A percentile compares a stretch with the other conserved stretches of the same genome.
Conservation (phyloP, 2,329 filamentous ascomycete species). For the Trichoderma sp. region DNA sequence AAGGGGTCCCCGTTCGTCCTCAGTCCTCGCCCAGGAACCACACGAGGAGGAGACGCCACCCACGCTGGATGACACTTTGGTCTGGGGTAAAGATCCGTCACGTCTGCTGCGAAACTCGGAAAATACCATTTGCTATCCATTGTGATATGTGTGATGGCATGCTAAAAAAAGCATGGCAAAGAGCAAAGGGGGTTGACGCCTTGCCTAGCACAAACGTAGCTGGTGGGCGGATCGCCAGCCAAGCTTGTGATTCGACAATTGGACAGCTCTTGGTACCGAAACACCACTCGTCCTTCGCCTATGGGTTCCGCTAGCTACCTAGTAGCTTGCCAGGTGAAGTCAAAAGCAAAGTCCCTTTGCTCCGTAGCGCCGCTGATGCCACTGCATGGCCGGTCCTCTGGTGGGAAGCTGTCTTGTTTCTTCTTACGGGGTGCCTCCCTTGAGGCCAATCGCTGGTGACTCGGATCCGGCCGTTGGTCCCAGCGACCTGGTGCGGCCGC, state of each 20-base stretch:
- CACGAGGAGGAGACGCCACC: conserved; percentile 6
- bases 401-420: background rate
- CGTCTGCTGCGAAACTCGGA: background rate
- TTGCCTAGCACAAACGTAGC: conserved; percentile 9
- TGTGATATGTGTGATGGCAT: conserved; percentile 4
- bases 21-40: background rate
- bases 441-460: background rate
- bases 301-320: conserved; percentile 15
- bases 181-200: conserved; percentile 6
- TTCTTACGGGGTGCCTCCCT: background rate
- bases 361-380: background rate
- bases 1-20: background rate
- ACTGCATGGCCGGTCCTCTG: background rate
- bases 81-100: conserved; percentile 7
- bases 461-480: conserved; percentile 8
- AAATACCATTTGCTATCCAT: background rate
- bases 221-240: conserved; percentile 13
- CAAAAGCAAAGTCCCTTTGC: background rate
- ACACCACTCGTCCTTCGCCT: background rate
- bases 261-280: background rate
- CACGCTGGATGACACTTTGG: background rate
- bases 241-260: conserved; percentile 20
- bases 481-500: conserved; percentile 5
- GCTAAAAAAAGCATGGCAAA: conserved; percentile 9
- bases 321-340: conserved; percentile 2